Base-by-base conservation (phyloP, 2,329 filamentous ascomycete genomes). In the Apiospora saccharicola region DNA sequence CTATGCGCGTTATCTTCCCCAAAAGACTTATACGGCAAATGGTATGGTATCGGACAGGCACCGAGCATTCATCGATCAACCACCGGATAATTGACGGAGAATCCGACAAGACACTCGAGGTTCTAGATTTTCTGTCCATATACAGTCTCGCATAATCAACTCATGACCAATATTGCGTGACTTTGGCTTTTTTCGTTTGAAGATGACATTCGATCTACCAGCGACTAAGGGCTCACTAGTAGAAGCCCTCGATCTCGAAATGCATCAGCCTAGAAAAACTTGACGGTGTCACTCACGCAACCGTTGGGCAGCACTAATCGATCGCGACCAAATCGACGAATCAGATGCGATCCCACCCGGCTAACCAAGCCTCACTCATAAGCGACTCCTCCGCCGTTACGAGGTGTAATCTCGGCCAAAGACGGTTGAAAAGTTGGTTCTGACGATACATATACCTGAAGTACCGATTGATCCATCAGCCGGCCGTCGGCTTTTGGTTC, bases 391-490 rank as follows among this genome's bases (percentile, higher is more conserved):
- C 19, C 30, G 53, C 26, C 30, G 53, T 61, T 61, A 61, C 53
- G 53, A 61, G 53, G 34, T 61, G 6, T 37, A 61, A 61, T 61
- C 53, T 61, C 57, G 57, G 34, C 19, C 19, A n/a, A 64, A 10
- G 34, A 64, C 57, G 57, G 57, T 64, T 30, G 30, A 64, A 64
- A 37, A n/a, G n/a, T n/a, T n/a, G n/a, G n/a, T n/a, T n/a, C n/a
- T n/a, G n/a, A n/a, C n/a, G n/a, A n/a, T n/a, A n/a, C n/a, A n/a
- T n/a, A n/a, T n/a, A n/a, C n/a, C n/a, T n/a, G n/a, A n/a, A n/a
- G n/a, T n/a, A n/a, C n/a, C n/a, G n/a, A n/a, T n/a, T n/a, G n/a
- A n/a, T n/a, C n/a, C n/a, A n/a, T n/a, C n/a, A n/a, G n/a, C n/a
- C n/a, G n/a, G n/a, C n/a, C n/a, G n/a, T n/a, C n/a, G n/a, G n/a